Percentiles rank a stretch among this genome's conserved stretches.
phyloP scores from a whole-genome alignment of 306 rosid species.

The Ceratonia siliqua region DNA sequence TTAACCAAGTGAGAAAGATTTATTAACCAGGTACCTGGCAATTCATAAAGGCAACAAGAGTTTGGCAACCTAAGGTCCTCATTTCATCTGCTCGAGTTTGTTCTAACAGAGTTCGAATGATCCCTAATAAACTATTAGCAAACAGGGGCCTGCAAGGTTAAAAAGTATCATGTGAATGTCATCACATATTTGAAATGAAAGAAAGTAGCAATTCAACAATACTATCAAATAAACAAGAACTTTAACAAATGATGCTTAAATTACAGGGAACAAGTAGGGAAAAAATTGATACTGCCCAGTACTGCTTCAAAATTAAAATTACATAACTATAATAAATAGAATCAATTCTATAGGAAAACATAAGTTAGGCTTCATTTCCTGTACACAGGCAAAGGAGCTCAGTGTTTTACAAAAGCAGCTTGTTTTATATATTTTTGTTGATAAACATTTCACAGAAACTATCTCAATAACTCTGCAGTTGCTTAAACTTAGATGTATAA shows the following conservation, averaged over 20 bases:
- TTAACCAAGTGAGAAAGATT: constrained; percentile 32
- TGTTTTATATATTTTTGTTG: not conserved
- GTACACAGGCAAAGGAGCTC: too few species aligned
- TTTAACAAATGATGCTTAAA: constrained; percentile 2
- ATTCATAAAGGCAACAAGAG: constrained; percentile 68
- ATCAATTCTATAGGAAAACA: not conserved
- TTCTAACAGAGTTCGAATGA: constrained; percentile 75
- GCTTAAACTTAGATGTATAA: not conserved
- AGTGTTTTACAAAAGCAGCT: not conserved
- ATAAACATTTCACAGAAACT: not conserved
- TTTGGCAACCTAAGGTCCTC: constrained; percentile 75
- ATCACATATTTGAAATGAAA: constrained; percentile 22
- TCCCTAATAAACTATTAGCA: constrained; percentile 81
- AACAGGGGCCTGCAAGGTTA: constrained; percentile 77
- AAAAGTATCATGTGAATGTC: constrained; percentile 34
- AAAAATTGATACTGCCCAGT: constrained; percentile 15
- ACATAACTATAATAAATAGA: not conserved
- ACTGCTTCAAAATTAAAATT: constrained; percentile 15
- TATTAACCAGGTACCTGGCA: constrained; percentile 67
- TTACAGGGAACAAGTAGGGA: constrained; percentile 14
- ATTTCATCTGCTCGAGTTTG: constrained; percentile 72
- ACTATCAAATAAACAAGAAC: constrained; percentile 26
- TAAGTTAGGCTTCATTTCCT: not conserved
- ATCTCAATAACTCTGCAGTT: not conserved
- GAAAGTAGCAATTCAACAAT: not conserved